Conservation (phyloP, 108 stramenopile species). For the Skeletonema grethae region DNA sequence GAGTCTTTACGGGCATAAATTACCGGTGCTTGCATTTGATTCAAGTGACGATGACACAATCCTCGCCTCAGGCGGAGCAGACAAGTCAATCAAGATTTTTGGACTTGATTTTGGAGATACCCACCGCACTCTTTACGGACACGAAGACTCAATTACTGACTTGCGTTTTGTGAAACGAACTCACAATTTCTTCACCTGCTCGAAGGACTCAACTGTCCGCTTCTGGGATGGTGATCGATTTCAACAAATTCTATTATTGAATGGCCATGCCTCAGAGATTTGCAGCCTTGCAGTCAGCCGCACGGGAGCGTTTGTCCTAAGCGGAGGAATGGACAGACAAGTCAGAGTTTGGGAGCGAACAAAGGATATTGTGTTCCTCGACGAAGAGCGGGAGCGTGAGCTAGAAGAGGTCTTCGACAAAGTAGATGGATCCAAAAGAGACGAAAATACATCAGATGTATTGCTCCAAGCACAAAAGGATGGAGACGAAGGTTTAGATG, state of each 20-base stretch:
- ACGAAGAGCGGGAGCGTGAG: constrained; percentile 94
- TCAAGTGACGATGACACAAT: constrained; percentile 93
- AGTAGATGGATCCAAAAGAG: constrained; percentile 56
- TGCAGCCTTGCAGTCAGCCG: constrained; percentile 83
- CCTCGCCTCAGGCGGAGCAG: constrained; percentile 94
- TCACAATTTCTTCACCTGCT: constrained; percentile 95
- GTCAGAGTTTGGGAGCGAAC: constrained; percentile 97
- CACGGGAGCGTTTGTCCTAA: constrained; percentile 88
- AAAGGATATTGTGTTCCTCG: constrained; percentile 95
- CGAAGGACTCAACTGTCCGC: constrained; percentile 92
- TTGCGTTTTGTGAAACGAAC: constrained; percentile 86
- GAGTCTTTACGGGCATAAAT: constrained; percentile 96
- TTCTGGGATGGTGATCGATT: constrained; percentile 99
- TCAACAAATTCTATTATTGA: constrained; percentile 89
- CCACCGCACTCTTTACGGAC: constrained; percentile 96
- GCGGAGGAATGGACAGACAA: constrained; percentile 93
- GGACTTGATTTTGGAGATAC: constrained; percentile 99
- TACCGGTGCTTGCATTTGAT: constrained; percentile 95
- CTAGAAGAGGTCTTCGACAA: constrained; percentile 90
- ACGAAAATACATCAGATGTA: constrained; percentile 56
- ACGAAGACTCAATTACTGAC: constrained; percentile 95
- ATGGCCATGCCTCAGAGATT: constrained; percentile 91
- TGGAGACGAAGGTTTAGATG: constrained; percentile 49
- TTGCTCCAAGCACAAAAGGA: constrained; percentile 49
- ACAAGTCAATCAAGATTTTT: constrained; percentile 98